Base-by-base conservation (phyloP, 176 grass and related monocot species). In the Panicum miliaceum region DNA sequence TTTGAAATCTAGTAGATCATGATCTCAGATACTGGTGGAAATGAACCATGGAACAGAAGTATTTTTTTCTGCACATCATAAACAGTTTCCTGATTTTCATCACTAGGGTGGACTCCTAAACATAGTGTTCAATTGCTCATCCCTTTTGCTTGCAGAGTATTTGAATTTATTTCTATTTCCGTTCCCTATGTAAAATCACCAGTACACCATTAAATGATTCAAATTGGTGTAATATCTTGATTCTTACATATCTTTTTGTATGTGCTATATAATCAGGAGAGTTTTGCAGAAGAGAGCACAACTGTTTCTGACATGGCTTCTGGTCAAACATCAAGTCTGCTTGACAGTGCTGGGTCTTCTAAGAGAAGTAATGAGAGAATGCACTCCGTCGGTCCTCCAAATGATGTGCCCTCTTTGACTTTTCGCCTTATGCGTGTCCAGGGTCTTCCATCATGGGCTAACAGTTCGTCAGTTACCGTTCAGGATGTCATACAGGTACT, bases 391-490 rank as follows among this genome's bases (percentile, higher is more conserved):
- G 79, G 13, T 76, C 45, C 88, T 83, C 50, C 73, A n/a, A 82
- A 85, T 78, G 85, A 94, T 69, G 37, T 23, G 45, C 78, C 85
- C 35, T 67, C 89, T 0, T 88, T 80, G 43, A 92, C 67, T 78
- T 96, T 99, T 80, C 75, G 89, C 35, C 89, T 99, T 23, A 94
- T 94, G 91, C 76, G 16, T 85, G 91, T 96, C 77, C 91, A 99
- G 87, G 89, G 93, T 79, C 85, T 99, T 80, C 91, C 93, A 35
- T 80, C 91, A 82, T 98, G 89, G 89, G 73, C 93, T 75, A 99
- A 94, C 75, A 83, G 77, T 66, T 89, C 84, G 3, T 85, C 91
- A 36, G 87, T 99, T 64, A 92, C 93, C 73, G 85, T 99, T 90
- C 71, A 77, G 79, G 88, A 98, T 90, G 83, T 96, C 20, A 86